Evolutionary conservation across 192 early-diverging fungal species (phyloP).

Genomic region (Dissophora globulifera): DNA sequence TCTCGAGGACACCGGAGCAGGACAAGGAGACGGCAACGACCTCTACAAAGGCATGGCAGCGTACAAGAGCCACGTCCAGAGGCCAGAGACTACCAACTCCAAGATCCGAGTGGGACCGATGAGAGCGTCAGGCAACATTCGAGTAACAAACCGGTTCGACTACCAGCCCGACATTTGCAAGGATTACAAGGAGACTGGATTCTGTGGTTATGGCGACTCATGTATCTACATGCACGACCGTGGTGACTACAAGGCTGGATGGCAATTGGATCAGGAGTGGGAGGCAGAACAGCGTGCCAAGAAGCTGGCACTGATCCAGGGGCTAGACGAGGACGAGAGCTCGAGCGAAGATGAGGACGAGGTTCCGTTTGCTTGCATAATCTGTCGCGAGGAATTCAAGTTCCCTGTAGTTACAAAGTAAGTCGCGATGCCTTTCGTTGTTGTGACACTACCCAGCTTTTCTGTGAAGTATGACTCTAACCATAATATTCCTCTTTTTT

Average conservation of each 20-base stretch:
- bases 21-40: slow-evolving; percentile 59
- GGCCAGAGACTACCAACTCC: slow-evolving; percentile 67
- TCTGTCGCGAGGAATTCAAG: slow-evolving; percentile 90
- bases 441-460: neutral
- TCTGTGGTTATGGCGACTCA: slow-evolving; percentile 97
- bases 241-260: slow-evolving; percentile 95
- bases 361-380: slow-evolving; percentile 94
- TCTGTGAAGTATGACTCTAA: neutral
- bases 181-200: slow-evolving; percentile 97
- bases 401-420: slow-evolving; percentile 91
- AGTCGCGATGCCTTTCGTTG: slow-evolving; percentile 29
- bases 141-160: slow-evolving; percentile 89
- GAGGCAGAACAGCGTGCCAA: slow-evolving; percentile 84
- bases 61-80: slow-evolving; percentile 71
- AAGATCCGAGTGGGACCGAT: slow-evolving; percentile 81
- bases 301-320: slow-evolving; percentile 60
- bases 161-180: slow-evolving; percentile 99
- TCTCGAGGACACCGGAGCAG: slow-evolving; percentile 33
- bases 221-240: slow-evolving; percentile 99
- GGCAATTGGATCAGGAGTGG: slow-evolving; percentile 99
- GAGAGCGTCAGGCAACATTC: slow-evolving; percentile 73
- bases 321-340: slow-evolving; percentile 61
- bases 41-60: slow-evolving; percentile 74
- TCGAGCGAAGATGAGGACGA: slow-evolving; percentile 74
- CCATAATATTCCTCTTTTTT: slow-evolving; percentile 3